A percentile compares a stretch with the other conserved stretches of the same genome.
Evolutionary conservation across 768 basidiomycete genomes (phyloP).

Genomic region (Leccinum arenicola): DNA sequence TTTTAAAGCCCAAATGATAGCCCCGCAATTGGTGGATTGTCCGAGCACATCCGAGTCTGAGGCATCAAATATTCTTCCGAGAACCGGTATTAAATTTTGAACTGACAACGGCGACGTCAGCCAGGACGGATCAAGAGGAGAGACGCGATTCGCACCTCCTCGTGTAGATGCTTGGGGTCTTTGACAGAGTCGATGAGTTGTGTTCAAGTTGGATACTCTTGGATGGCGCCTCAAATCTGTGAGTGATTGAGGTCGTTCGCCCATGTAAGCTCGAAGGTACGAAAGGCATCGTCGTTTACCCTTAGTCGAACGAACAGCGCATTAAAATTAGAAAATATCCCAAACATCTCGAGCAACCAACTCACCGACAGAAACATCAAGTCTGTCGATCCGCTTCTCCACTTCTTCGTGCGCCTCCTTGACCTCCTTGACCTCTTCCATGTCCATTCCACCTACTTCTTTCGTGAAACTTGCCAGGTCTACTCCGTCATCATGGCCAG

Average conservation of each 20-base stretch:
- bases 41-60: conserved; percentile 71
- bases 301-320: conserved; percentile 94
- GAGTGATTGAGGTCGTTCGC: not conserved
- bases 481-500: conserved; percentile 21
- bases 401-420: conserved; percentile 92
- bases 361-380: conserved; percentile 90
- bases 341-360: conserved; percentile 81
- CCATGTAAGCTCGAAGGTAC: not conserved
- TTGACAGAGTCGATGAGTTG: conserved; percentile 99
- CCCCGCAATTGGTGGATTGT: conserved; percentile 93
- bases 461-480: conserved; percentile 74
- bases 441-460: conserved; percentile 88
- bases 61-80: conserved; percentile 98
- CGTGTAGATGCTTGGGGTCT: conserved; percentile 92
- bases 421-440: conserved; percentile 84
- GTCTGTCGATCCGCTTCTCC: conserved; percentile 91
- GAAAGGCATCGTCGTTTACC: conserved; percentile 33
- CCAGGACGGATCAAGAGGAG: not conserved
- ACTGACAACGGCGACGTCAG: conserved; percentile 42
- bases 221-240: conserved; percentile 95
- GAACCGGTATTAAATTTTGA: conserved; percentile 93
- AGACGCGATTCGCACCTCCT: conserved; percentile 55
- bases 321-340: conserved; percentile 98
- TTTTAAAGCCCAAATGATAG: conserved; percentile 99
- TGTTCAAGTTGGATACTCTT: conserved; percentile 85